Evolutionary conservation across 2,329 filamentous ascomycete genomes (phyloP).

Genomic region (Fusarium floridanum): DNA sequence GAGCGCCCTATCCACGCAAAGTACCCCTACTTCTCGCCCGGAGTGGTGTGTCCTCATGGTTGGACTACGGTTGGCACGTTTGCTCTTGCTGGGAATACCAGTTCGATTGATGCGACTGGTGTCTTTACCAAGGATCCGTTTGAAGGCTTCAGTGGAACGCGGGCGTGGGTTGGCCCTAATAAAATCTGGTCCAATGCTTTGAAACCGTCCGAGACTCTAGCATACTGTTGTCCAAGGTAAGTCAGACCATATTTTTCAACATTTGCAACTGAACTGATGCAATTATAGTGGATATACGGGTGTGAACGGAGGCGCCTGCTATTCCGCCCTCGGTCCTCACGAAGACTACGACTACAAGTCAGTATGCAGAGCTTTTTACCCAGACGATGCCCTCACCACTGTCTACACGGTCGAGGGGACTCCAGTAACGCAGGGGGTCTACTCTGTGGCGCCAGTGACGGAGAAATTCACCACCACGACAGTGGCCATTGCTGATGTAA

Average conservation of each 20-base stretch:
- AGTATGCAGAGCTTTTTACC: background rate
- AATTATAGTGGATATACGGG: conserved; percentile 27
- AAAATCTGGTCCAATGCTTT: conserved; percentile 18
- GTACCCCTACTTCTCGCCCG: conserved; percentile 4
- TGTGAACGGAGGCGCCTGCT: conserved; percentile 16
- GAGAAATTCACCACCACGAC: background rate
- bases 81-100: conserved; percentile 10
- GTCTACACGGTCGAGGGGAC: conserved; percentile 29
- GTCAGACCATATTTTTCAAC: rapidly evolving
- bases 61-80: conserved; percentile 44
- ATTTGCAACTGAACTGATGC: background rate
- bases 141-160: background rate
- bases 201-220: conserved; percentile 6
- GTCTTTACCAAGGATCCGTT: conserved; percentile 25
- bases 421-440: background rate
- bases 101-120: background rate
- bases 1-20: background rate
- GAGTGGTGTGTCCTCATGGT: conserved; percentile 34
- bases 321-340: conserved; percentile 15
- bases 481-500: background rate
- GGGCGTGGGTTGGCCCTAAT: background rate
- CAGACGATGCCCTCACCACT: background rate
- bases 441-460: conserved; percentile 9
- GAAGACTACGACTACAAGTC: conserved; percentile 1
- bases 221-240: conserved; percentile 9